phyloP scores from a whole-genome alignment of 352 stramenopile species.

The Globisporangium yorkense region DNA sequence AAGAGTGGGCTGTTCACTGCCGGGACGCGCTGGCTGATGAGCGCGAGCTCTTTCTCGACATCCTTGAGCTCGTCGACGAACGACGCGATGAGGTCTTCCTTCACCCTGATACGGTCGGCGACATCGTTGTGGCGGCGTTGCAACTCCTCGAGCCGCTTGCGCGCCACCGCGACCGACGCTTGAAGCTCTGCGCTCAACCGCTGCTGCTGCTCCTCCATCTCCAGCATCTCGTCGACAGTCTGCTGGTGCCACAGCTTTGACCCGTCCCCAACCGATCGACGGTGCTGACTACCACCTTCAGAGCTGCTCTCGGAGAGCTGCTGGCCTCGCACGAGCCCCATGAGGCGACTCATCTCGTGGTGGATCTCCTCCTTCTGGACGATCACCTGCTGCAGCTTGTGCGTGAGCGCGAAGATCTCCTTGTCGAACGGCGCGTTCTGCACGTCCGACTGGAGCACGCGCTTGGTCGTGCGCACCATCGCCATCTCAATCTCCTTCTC shows the following conservation, averaged over 20 bases:
- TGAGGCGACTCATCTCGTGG: slow-evolving; percentile 60
- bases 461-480: slow-evolving; percentile 70
- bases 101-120: slow-evolving; percentile 38
- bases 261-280: neutral
- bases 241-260: slow-evolving; percentile 1
- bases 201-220: slow-evolving; percentile 8
- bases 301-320: neutral
- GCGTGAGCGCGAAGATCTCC: slow-evolving; percentile 69
- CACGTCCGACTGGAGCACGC: slow-evolving; percentile 46
- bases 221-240: slow-evolving; percentile 16
- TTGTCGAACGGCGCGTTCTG: slow-evolving; percentile 55
- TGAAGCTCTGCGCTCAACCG: slow-evolving; percentile 30
- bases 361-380: slow-evolving; percentile 75
- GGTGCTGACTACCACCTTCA: neutral
- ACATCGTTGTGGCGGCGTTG: slow-evolving; percentile 40
- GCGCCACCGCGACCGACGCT: slow-evolving; percentile 14
- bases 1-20: slow-evolving; percentile 9
- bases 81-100: slow-evolving; percentile 40
- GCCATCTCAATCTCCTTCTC: slow-evolving; percentile 66
- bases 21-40: slow-evolving; percentile 34
- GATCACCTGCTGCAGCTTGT: slow-evolving; percentile 70
- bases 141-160: slow-evolving; percentile 27
- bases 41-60: slow-evolving; percentile 44
- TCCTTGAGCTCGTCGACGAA: slow-evolving; percentile 55
- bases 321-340: slow-evolving; percentile 26